Evolutionary conservation across 108 stramenopile genomes (phyloP).

Genomic region (Nitzschia inconspicua): DNA sequence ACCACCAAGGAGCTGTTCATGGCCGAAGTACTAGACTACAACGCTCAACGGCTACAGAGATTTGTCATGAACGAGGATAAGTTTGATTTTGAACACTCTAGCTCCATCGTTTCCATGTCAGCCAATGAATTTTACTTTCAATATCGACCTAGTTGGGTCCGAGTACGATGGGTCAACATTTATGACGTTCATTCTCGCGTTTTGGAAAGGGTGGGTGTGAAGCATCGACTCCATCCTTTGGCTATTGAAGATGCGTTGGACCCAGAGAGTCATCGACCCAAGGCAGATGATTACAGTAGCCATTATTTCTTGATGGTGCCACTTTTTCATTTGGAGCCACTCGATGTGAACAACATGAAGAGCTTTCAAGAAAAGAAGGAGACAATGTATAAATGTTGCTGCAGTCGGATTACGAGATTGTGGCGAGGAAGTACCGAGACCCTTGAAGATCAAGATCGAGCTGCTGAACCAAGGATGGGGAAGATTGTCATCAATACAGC

Average conservation of each 20-base stretch:
- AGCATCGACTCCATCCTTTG: slow-evolving; percentile 34
- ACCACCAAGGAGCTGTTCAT: background rate
- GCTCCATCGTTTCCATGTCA: too few relatives aligned
- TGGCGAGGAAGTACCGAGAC: background rate
- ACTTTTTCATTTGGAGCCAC: slow-evolving; percentile 10
- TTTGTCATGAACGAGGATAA: background rate
- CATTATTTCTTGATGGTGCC: slow-evolving; percentile 38
- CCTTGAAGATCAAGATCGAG: background rate
- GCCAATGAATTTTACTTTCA: slow-evolving; percentile 18
- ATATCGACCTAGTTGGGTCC: slow-evolving; percentile 21
- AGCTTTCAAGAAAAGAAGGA: background rate
- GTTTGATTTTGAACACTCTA: too few relatives aligned
- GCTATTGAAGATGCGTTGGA: slow-evolving; percentile 39
- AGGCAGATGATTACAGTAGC: slow-evolving; percentile 25
- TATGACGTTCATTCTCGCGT: slow-evolving; percentile 8
- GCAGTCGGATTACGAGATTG: background rate
- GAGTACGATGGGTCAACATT: slow-evolving; percentile 35
- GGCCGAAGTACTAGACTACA: slow-evolving; percentile 13
- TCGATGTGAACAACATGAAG: background rate
- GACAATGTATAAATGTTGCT: background rate
- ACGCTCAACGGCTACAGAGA: background rate
- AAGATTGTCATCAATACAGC: slow-evolving; percentile 10
- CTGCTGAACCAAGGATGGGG: background rate
- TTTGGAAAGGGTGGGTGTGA: slow-evolving; percentile 32
- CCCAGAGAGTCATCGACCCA: slow-evolving; percentile 15